Evolutionary conservation across 352 stramenopile genomes (phyloP).

Genomic region (Phytophthora pseudosyringae): DNA sequence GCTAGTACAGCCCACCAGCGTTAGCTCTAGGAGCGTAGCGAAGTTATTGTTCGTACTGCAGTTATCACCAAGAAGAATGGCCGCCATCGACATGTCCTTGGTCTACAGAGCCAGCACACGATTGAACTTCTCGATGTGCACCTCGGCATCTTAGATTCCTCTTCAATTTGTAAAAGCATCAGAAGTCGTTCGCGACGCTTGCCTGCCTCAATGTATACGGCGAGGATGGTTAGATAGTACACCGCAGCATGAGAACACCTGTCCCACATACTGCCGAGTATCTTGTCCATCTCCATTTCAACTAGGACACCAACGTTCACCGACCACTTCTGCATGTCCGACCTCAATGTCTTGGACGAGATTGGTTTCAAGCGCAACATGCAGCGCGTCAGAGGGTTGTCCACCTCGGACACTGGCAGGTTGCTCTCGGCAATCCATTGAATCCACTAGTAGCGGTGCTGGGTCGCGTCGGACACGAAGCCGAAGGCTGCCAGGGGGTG

Average conservation of each 20-base stretch:
- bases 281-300: too few species aligned
- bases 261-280: not conserved
- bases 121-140: slow-evolving; percentile 20
- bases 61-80: slow-evolving; percentile 7
- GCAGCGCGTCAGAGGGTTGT: not conserved
- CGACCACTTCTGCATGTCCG: too few species aligned
- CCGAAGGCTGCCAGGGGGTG: too few species aligned
- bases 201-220: too few species aligned
- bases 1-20: too few species aligned
- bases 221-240: not conserved
- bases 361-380: too few species aligned
- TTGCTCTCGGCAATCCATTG: slow-evolving; percentile 7
- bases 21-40: too few species aligned
- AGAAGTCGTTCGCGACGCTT: too few species aligned
- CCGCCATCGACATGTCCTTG: slow-evolving; percentile 12
- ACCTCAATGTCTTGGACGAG: too few species aligned
- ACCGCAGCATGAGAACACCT: not conserved
- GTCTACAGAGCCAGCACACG: too few species aligned
- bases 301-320: too few species aligned
- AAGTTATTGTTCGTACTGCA: slow-evolving; percentile 1
- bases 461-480: slow-evolving; percentile 1
- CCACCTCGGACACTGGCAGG: slow-evolving; percentile 1
- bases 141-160: not conserved
- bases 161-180: too few species aligned
- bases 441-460: slow-evolving; percentile 11